Base-by-base conservation (phyloP, 2,329 filamentous ascomycete species). In the Trichoderma harzianum region DNA sequence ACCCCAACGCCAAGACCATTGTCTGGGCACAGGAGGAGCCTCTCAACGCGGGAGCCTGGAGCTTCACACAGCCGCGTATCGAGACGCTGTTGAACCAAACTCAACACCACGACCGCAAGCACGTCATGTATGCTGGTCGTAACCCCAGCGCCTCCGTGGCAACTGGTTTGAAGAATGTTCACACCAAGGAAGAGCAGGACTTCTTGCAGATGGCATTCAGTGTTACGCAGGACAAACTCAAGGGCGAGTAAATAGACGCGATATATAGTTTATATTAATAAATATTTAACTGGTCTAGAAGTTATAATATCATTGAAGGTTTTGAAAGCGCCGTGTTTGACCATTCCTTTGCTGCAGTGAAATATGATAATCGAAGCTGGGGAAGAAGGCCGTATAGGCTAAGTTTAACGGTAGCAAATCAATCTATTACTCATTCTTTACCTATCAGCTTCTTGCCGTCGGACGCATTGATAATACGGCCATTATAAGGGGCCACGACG, bases 11-110 rank as follows among this genome's bases (percentile, higher is more conserved):
- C 77, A 93, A 98, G 88, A 95, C 94, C 75, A 94, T 99, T 76
- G 94, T 99, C 74, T 99, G 95, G 95, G 91, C 90, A 77, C 96
- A 99, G 84, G 96, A 99, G 83, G 96, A 99, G 86, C 96, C 96
- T 36, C 89, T 99, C 73, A 99, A 99, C 81, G 96, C 96, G 10
- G 96, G 96, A 82, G 93, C 93, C 61, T 99, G 96, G 96, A 94
- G 90, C 80, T 98, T 96, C 85, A 93, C 92, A n/a, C 96, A 99
- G 85, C 96, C 96, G 36, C 92, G 96, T 80, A 94, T 99, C 75
- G 96, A 99, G 89, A 99, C 95, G 10, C 85, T 99, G 75, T 88
- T 99, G 76, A 98, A 98, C 86, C 83, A 97, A 81, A 98, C 96
- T 0, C 84, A 97, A 84, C 87, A 97, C 84, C 95, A 98, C 86